A percentile compares a stretch with the other conserved stretches of the same genome.
Evolutionary conservation across 352 stramenopile genomes (phyloP).

Genomic region (Peronospora destructor): DNA sequence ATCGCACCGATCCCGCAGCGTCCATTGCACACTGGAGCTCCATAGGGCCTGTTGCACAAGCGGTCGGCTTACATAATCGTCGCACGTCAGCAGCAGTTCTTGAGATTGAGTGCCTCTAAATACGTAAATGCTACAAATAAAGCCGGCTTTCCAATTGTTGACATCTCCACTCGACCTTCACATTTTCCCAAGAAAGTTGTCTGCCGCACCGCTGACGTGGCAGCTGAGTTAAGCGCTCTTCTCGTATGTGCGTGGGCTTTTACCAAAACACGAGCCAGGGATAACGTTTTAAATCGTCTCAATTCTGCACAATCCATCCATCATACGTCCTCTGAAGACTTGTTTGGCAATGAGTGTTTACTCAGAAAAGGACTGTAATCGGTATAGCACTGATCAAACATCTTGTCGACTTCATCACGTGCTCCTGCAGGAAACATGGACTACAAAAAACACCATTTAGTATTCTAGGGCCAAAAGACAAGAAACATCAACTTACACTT

Average conservation of each 20-base stretch:
- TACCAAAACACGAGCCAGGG: too few species aligned
- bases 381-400: slow-evolving; percentile 71
- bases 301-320: slow-evolving; percentile 19
- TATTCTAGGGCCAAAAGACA: too few species aligned
- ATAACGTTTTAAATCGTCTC: slow-evolving; percentile 3
- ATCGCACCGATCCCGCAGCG: slow-evolving; percentile 86
- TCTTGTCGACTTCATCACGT: slow-evolving; percentile 57
- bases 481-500: slow-evolving; percentile 27
- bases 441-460: slow-evolving; percentile 20
- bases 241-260: too few species aligned
- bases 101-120: neutral
- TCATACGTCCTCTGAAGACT: slow-evolving; percentile 1
- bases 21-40: slow-evolving; percentile 92
- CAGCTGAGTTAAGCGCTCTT: neutral
- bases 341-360: slow-evolving; percentile 4
- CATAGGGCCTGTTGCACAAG: slow-evolving; percentile 88
- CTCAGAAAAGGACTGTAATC: slow-evolving; percentile 58
- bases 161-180: slow-evolving; percentile 60
- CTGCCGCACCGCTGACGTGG: neutral
- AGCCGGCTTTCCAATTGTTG: slow-evolving; percentile 27
- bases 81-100: neutral
- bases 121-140: slow-evolving; percentile 64
- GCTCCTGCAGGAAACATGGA: slow-evolving; percentile 76
- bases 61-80: too few species aligned
- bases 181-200: slow-evolving; percentile 29